phyloP scores from a whole-genome alignment of 192 early-diverging fungal genomes.

The Coemansia biformis region DNA sequence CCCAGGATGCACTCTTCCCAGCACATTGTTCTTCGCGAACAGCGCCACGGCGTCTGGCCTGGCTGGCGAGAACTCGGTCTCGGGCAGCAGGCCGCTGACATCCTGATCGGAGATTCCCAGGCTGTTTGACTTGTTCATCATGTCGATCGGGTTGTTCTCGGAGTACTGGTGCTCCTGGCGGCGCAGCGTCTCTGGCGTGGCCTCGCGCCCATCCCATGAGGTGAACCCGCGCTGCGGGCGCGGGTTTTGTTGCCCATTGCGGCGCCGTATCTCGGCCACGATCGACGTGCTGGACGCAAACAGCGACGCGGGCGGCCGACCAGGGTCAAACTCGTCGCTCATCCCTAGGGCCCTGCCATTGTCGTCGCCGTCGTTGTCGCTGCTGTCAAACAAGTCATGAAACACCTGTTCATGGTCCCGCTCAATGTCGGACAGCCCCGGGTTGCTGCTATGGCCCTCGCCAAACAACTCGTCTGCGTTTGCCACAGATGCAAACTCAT shows the following conservation, averaged over 20 bases:
- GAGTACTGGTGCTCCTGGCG: conserved; percentile 27
- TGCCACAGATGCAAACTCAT: conserved; percentile 7
- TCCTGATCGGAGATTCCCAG: conserved; percentile 32
- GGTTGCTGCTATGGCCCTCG: conserved; percentile 22
- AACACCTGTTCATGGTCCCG: conserved; percentile 43
- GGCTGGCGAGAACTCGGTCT: conserved; percentile 13
- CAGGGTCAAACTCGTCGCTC: conserved; percentile 14
- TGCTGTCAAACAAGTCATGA: conserved; percentile 16
- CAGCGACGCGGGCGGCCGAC: conserved; percentile 30
- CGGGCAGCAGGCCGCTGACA: conserved; percentile 35
- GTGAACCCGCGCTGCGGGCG: conserved; percentile 12
- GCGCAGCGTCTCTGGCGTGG: conserved; percentile 26
- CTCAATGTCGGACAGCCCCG: conserved; percentile 24
- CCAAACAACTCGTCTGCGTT: conserved; percentile 32
- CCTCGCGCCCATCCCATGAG: conserved; percentile 44
- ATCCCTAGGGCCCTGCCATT: background rate
- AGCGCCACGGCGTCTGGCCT: background rate
- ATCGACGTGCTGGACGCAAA: conserved; percentile 47
- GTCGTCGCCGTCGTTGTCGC: conserved; percentile 1
- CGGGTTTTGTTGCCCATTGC: background rate
- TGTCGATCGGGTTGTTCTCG: conserved; percentile 24
- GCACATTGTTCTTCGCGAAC: background rate
- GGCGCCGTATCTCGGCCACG: conserved; percentile 23
- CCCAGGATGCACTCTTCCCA: background rate
- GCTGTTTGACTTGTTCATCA: conserved; percentile 35